Percentiles rank a stretch among this genome's conserved stretches.
These are phyloP conservation scores for Phytophthora kernoviae DNA, from an alignment of 352 stramenopile genomes.

Conservation along the genomic window DNA sequence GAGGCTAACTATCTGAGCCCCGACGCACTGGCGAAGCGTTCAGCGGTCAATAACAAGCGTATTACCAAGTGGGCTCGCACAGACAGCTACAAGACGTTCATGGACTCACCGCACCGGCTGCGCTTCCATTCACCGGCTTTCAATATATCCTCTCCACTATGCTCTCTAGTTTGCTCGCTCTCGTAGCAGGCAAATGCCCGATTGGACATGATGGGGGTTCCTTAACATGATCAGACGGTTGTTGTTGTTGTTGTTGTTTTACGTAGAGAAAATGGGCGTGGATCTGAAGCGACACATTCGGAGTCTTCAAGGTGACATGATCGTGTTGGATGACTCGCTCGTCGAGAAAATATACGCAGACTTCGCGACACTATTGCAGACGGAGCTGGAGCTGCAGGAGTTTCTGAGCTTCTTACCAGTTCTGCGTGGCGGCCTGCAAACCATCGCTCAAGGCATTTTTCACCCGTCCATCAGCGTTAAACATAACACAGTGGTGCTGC, in stretches of 20 bases:
- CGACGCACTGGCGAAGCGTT: slow-evolving; percentile 74
- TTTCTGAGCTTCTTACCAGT: slow-evolving; percentile 84
- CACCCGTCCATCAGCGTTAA: slow-evolving; percentile 88
- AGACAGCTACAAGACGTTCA: slow-evolving; percentile 87
- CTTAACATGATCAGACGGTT: slow-evolving; percentile 48
- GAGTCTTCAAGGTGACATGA: slow-evolving; percentile 73
- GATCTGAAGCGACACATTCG: slow-evolving; percentile 85
- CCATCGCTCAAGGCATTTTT: slow-evolving; percentile 86
- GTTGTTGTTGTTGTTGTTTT: slow-evolving; percentile 40
- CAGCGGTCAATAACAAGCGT: slow-evolving; percentile 85
- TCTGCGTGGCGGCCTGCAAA: slow-evolving; percentile 78
- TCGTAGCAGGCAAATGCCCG: slow-evolving; percentile 36
- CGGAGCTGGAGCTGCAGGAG: slow-evolving; percentile 80
- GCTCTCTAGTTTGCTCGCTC: slow-evolving; percentile 43
- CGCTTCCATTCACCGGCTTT: slow-evolving; percentile 72
- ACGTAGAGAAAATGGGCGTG: slow-evolving; percentile 80
- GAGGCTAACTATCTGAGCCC: slow-evolving; percentile 80
- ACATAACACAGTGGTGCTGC: slow-evolving; percentile 86
- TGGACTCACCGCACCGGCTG: slow-evolving; percentile 51
- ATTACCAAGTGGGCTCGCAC: slow-evolving; percentile 89
- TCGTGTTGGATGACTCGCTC: slow-evolving; percentile 76
- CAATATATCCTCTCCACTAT: slow-evolving; percentile 77
- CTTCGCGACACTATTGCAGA: slow-evolving; percentile 74
- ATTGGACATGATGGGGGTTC: slow-evolving; percentile 23
- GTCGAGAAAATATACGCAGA: slow-evolving; percentile 86